These are phyloP conservation scores for Pholiota conissans DNA, from an alignment of 768 basidiomycete genomes.

Conservation along the genomic window DNA sequence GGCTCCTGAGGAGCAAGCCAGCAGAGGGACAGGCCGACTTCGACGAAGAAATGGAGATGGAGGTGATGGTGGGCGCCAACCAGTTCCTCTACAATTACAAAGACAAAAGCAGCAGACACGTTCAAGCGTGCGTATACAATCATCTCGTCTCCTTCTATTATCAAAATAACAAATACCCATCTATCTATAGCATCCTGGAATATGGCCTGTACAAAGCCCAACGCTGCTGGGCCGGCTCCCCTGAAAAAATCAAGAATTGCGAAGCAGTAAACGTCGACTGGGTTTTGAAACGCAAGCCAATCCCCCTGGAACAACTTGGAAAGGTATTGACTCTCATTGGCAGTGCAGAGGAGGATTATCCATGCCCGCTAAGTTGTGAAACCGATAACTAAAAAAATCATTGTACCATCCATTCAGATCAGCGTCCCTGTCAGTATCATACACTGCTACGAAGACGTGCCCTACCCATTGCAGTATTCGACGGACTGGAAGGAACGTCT, in stretches of 20 bases:
- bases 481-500: slow-evolving; percentile 21
- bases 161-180: not conserved
- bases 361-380: too few species aligned
- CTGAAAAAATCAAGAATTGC: slow-evolving; percentile 16
- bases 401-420: slow-evolving; percentile 14
- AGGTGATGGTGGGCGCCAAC: slow-evolving; percentile 19
- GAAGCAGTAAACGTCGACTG: slow-evolving; percentile 13
- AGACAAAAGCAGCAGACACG: slow-evolving; percentile 8
- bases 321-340: slow-evolving; percentile 14
- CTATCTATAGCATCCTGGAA: slow-evolving; percentile 8
- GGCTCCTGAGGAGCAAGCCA: slow-evolving; percentile 8
- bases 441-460: slow-evolving; percentile 29
- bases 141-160: not conserved
- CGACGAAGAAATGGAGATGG: slow-evolving; percentile 18
- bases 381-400: too few species aligned
- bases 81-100: slow-evolving; percentile 24
- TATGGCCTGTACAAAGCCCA: slow-evolving; percentile 10
- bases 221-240: slow-evolving; percentile 16
- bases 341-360: too few species aligned
- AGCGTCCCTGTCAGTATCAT: slow-evolving; percentile 29
- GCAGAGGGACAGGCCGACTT: not conserved
- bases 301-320: slow-evolving; percentile 12
- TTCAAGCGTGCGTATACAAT: slow-evolving; percentile 21
- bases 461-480: slow-evolving; percentile 24
- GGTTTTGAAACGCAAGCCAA: slow-evolving; percentile 15